Evolutionary conservation across 805 yeast species (phyloP).

Genomic region (Kazachstania viticola): DNA sequence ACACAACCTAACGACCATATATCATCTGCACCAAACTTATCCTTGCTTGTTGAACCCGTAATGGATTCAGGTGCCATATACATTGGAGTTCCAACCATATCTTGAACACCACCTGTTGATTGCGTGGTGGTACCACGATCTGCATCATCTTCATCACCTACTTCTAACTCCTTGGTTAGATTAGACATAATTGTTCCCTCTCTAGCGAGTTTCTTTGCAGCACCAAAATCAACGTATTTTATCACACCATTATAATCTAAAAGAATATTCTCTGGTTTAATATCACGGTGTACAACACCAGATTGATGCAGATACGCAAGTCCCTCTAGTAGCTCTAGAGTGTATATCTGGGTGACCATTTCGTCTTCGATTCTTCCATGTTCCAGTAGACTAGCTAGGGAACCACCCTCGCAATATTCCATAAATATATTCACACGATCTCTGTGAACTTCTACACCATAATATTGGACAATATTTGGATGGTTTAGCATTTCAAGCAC

Average conservation of each 20-base stretch:
- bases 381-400: slow-evolving; percentile 70
- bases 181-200: slow-evolving; percentile 31
- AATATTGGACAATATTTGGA: slow-evolving; percentile 93
- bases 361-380: slow-evolving; percentile 96
- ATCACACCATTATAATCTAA: slow-evolving; percentile 87
- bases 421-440: slow-evolving; percentile 90
- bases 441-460: slow-evolving; percentile 93
- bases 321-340: slow-evolving; percentile 90
- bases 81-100: slow-evolving; percentile 88
- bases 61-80: slow-evolving; percentile 97
- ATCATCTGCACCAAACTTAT: slow-evolving; percentile 41
- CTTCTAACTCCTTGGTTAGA: slow-evolving; percentile 1
- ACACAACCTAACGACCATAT: slow-evolving; percentile 98
- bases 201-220: slow-evolving; percentile 79
- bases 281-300: slow-evolving; percentile 93
- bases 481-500: slow-evolving; percentile 90
- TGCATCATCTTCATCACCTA: slow-evolving; percentile 1
- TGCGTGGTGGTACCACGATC: slow-evolving; percentile 3
- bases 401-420: slow-evolving; percentile 97
- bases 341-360: slow-evolving; percentile 77
- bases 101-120: slow-evolving; percentile 11
- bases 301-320: slow-evolving; percentile 87
- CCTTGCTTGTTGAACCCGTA: slow-evolving; percentile 49
- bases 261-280: slow-evolving; percentile 88
- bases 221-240: slow-evolving; percentile 95